phyloP scores from a whole-genome alignment of 2,329 filamentous ascomycete species.

The Thelonectria blattea region DNA sequence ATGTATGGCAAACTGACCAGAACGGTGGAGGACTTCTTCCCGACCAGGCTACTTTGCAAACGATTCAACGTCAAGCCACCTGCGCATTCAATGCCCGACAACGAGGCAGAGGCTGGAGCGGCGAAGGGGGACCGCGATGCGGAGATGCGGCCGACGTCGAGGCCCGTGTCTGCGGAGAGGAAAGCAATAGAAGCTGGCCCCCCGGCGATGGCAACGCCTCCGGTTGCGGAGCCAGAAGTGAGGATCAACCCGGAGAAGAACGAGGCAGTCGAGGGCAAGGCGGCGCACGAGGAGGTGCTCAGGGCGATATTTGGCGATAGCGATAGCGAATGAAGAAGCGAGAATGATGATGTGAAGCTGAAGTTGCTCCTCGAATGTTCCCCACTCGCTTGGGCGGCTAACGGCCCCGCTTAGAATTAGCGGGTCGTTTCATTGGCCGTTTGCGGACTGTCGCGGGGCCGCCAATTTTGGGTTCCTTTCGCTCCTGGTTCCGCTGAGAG shows the following conservation, averaged over 20 bases:
- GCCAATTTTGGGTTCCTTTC: constrained; percentile 37
- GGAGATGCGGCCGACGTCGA: constrained; percentile 12
- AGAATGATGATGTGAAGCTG: background rate
- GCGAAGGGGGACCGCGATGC: constrained; percentile 17
- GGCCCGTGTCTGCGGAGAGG: constrained; percentile 10
- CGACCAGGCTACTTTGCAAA: constrained; percentile 88
- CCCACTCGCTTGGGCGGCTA: constrained; percentile 35
- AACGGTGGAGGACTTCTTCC: constrained; percentile 73
- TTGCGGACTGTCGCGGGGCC: constrained; percentile 27
- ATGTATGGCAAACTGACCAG: constrained; percentile 95
- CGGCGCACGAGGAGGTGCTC: constrained; percentile 82
- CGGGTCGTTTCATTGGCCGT: constrained; percentile 24
- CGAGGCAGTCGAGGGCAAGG: constrained; percentile 67
- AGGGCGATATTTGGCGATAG: constrained; percentile 93
- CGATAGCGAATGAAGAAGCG: constrained; percentile 64
- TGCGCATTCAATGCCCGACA: constrained; percentile 65
- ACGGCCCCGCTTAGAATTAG: constrained; percentile 19
- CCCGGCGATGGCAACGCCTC: constrained; percentile 1
- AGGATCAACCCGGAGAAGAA: constrained; percentile 71
- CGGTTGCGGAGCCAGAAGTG: constrained; percentile 50
- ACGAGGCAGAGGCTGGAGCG: constrained; percentile 40
- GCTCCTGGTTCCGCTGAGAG: constrained; percentile 24
- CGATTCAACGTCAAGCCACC: constrained; percentile 88
- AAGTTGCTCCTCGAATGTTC: constrained; percentile 18
- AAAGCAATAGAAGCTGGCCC: constrained; percentile 26